Evolutionary conservation across 352 stramenopile genomes (phyloP), one percentile per base, ranked within the genome.

Genomic region (Globisporangium barbulae): DNA sequence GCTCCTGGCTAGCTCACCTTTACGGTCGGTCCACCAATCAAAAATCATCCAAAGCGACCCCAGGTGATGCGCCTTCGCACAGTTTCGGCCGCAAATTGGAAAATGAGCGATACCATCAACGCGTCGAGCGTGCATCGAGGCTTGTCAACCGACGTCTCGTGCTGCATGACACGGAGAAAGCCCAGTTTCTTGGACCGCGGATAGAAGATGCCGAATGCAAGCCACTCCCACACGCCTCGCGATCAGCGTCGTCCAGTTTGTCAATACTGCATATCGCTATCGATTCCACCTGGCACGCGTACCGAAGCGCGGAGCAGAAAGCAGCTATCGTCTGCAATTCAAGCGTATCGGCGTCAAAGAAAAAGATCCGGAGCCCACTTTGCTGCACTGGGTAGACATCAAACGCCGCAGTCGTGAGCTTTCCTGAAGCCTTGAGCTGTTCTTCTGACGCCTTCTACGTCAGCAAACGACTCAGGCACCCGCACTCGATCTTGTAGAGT

Each of bases 141-240:
- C 5, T n/a, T 44, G 7, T 6, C 31, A 28, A 31, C 9, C 21
- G 31, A 28, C 0, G 31, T n/a, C 19, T 57, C 31, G 31, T 30
- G 9, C 31, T 31, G 52, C 2, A 57, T 8, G 17, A n/a, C 31
- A 17, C 31, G 30, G 9, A 57, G 52, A n/a, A 57, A 57, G 19
- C 30, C 52, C 28, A 66, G 21, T 25, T 21, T 53, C 39, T 37
- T 59, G 21, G 39, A 60, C n/a, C 15, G 50, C 0, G 49, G 60
- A 7, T 60, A 66, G 49, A 66, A 66, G 9, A 66, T 4, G 9
- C 49, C 50, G 37, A 66, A 66, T 21, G 47, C 9, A 2, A 53
- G 22, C 22, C 47, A 35, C 25, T 17, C 19, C 45, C 45, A 35
- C 61, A 47, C 39, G 44, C 22, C 28, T 28, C 17, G 31, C 44